Evolutionary conservation across 108 stramenopile genomes (phyloP), one percentile per base, ranked within the genome.

Genomic region (Nannochloropsis oceanica): DNA sequence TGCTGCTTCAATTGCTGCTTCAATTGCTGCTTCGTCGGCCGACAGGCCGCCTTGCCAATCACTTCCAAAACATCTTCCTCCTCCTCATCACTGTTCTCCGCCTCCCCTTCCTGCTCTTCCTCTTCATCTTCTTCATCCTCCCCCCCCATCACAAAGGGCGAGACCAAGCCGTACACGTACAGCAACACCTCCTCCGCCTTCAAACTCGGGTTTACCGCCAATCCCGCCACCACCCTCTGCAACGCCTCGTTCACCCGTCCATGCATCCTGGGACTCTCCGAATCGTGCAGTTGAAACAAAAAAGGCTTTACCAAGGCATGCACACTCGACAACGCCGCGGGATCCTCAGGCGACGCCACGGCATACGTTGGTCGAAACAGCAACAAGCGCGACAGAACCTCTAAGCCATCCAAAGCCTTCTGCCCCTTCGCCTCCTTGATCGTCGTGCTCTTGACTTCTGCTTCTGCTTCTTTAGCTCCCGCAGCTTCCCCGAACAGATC

Each of bases 331-430:
- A 89, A 85, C 22, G 84, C 80, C 25, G 85, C 43, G 0, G 88
- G 43, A 13, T 90, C 88, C 26, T 85, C 88, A 27, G 89, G 88
- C 22, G 86, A 25, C 43, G 81, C 43, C 27, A 81, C 84, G 44
- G 90, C 90, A 59, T 84, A 91, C 25, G 87, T 88, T 25, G 90
- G 91, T 22, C 90, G 89, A 89, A 91, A 91, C 25, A 91, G 84
- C 44, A 91, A 12, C 22, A 43, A 80, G 26, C 81, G 27, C 27
- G 80, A 90, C 42, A 79, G 14, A 26, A 91, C 80, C 86, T 91
- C 91, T 43, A 91, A 87, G 24, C 86, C 83, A 26, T 91, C 91
- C 18, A 46, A 44, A 13, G 81, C 85, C 84, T 89, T 89, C 26
- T 59, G 44, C 11, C 90, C 90, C 83, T 90, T 89, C 8, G 82